Conservation (phyloP, 768 basidiomycete species). For the Rhizopogon salebrosus region DNA sequence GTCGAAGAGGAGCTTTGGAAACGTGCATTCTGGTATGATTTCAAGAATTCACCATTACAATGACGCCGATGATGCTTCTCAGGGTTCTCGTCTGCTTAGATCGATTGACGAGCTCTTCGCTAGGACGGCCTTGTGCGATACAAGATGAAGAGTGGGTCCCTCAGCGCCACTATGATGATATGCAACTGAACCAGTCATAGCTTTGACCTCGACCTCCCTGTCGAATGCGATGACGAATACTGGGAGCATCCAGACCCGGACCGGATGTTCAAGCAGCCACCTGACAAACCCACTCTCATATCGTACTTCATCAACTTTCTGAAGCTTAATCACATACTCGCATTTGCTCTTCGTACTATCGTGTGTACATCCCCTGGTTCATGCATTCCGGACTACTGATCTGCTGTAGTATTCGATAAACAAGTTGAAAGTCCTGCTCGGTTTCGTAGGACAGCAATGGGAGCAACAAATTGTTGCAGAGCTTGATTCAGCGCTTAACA, state of each 20-base stretch:
- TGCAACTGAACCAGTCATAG: conserved; percentile 26
- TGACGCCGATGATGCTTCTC: neutral
- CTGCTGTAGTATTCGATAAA: conserved; percentile 63
- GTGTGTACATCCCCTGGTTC: conserved; percentile 26
- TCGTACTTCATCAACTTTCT: conserved; percentile 49
- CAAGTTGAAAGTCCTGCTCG: conserved; percentile 49
- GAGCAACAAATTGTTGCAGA: conserved; percentile 65
- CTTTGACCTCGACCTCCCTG: conserved; percentile 55
- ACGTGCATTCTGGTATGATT: conserved; percentile 41
- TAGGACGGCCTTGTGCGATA: conserved; percentile 64
- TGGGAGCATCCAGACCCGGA: conserved; percentile 49
- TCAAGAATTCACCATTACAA: neutral
- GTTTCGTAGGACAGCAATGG: conserved; percentile 47
- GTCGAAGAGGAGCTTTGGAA: conserved; percentile 60
- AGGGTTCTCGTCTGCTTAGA: conserved; percentile 29
- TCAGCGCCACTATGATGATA: neutral
- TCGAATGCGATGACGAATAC: conserved; percentile 67
- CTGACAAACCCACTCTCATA: conserved; percentile 48
- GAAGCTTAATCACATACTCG: conserved; percentile 59
- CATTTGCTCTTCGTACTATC: conserved; percentile 57
- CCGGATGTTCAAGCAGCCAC: conserved; percentile 57
- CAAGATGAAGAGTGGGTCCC: conserved; percentile 64
- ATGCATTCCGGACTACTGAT: neutral
- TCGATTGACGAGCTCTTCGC: conserved; percentile 34
- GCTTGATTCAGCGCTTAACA: conserved; percentile 70